These are phyloP conservation scores for Hypocreales sp. DNA, from an alignment of 2,329 filamentous ascomycete genomes.

Conservation along the genomic window DNA sequence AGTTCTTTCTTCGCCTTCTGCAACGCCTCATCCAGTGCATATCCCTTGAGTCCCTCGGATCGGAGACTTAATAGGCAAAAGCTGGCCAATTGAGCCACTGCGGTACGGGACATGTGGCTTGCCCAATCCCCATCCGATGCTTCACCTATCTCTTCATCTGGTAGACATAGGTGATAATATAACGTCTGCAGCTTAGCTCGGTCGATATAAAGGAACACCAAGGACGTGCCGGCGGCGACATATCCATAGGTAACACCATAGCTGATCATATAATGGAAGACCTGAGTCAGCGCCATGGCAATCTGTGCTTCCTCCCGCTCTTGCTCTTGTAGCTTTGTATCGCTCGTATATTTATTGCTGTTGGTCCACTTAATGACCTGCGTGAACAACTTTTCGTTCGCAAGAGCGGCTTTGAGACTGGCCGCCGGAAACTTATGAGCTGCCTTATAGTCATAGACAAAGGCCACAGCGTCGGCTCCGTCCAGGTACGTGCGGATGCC, in stretches of 20 bases:
- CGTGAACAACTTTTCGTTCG: slow-evolving; percentile 5
- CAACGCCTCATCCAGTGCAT: slow-evolving; percentile 4
- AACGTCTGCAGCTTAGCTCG: slow-evolving; percentile 3
- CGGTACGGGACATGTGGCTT: slow-evolving; percentile 4
- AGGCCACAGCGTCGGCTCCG: slow-evolving; percentile 3
- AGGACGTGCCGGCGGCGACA: slow-evolving; percentile 9
- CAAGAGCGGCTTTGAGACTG: background rate
- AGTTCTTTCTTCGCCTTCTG: slow-evolving; percentile 3
- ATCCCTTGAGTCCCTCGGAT: slow-evolving; percentile 5
- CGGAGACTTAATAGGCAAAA: slow-evolving; percentile 8
- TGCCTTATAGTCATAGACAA: slow-evolving; percentile 4
- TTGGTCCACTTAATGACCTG: slow-evolving; percentile 3
- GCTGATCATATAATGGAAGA: slow-evolving; percentile 8
- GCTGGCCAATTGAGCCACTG: slow-evolving; percentile 8
- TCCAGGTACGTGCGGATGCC: slow-evolving; percentile 3
- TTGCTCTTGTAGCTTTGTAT: background rate
- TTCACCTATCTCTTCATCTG: slow-evolving; percentile 3
- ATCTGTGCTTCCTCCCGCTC: slow-evolving; percentile 3
- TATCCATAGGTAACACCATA: slow-evolving; percentile 10
- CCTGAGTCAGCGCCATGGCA: slow-evolving; percentile 8
- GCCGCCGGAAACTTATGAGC: slow-evolving; percentile 3
- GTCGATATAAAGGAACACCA: slow-evolving; percentile 10
- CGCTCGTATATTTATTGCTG: background rate
- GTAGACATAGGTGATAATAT: slow-evolving; percentile 6
- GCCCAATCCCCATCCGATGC: slow-evolving; percentile 1